Evolutionary conservation across 768 basidiomycete genomes (phyloP), one percentile per base, ranked within the genome.

Genomic region (Sporobolomyces phaffii): DNA sequence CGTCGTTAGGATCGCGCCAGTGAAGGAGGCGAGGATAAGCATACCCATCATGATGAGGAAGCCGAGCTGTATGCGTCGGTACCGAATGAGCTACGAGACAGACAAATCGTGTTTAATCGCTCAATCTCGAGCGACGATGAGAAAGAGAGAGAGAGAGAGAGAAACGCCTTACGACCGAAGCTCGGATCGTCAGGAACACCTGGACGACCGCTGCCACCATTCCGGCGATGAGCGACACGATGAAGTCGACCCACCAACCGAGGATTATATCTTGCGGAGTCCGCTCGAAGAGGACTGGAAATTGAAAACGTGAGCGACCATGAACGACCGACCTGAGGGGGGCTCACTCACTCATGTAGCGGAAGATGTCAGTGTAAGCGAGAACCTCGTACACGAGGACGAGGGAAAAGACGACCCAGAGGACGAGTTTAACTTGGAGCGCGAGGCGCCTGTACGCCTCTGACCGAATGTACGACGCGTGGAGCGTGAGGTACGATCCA

Each of bases 391-490:
- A 61, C 38, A 22, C 28, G 5, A 58, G 0, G 2, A 62, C 41
- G 18, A 67, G 54, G 11, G 18, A 17, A 26, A 62, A 51, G 1
- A 67, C 65, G 31, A 47, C 14, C 65, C 65, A 67, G 24, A 31
- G 41, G 26, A 49, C 57, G 18, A 22, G 18, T 24, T 44, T 49
- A 11, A 56, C 65, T 11, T 5, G 10, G 40, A 9, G 31, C 14
- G 47, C 38, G 8, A 41, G 60, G 7, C 40, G 26, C 1, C 17
- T 6, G 29, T 61, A 61, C 28, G 29, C 28, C 5, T 26, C 18
- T 5, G 34, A 26, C 20, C 13, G 17, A 2, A 31, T 1, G 29
- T 61, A 61, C 28, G 9, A 11, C 5, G 2, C 8, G 20, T 61
- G 60, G 24, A 40, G 48, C 3, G 34, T 38, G 5, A 61, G 6